Evolutionary conservation across 2,329 filamentous ascomycete species (phyloP).

Genomic region (Clarireedia hainanense): DNA sequence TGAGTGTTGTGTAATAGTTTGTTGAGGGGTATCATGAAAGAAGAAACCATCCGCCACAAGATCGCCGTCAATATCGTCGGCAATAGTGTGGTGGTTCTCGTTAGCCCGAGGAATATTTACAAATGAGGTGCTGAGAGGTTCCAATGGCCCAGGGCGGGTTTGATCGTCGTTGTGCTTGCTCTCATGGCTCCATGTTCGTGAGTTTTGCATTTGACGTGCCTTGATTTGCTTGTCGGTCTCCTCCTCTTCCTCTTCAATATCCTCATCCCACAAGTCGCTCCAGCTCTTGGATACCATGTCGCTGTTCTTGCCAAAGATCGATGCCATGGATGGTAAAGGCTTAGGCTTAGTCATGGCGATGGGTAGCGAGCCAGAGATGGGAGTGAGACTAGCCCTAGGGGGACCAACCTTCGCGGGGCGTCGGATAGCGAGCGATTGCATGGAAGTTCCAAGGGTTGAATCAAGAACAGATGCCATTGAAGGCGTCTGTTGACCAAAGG

Average conservation of each 20-base stretch:
- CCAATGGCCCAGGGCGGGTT: slow-evolving; percentile 42
- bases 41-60: slow-evolving; percentile 63
- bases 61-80: slow-evolving; percentile 53
- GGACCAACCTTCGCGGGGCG: slow-evolving; percentile 37
- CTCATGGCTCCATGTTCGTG: slow-evolving; percentile 68
- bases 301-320: slow-evolving; percentile 70
- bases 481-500: slow-evolving; percentile 65
- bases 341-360: slow-evolving; percentile 74
- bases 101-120: slow-evolving; percentile 38
- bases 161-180: slow-evolving; percentile 39
- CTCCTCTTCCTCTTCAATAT: slow-evolving; percentile 67
- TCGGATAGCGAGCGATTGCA: slow-evolving; percentile 61
- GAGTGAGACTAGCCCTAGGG: slow-evolving; percentile 45
- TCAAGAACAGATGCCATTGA: slow-evolving; percentile 79
- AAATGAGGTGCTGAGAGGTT: slow-evolving; percentile 44
- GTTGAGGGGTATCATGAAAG: slow-evolving; percentile 54
- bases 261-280: slow-evolving; percentile 97
- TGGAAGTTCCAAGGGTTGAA: slow-evolving; percentile 72
- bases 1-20: slow-evolving; percentile 1
- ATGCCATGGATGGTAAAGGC: slow-evolving; percentile 50
- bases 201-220: slow-evolving; percentile 54
- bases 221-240: slow-evolving; percentile 55
- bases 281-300: slow-evolving; percentile 93
- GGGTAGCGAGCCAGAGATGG: slow-evolving; percentile 62
- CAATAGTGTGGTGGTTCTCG: slow-evolving; percentile 33